These are phyloP conservation scores for Fusarium tuaranense DNA, from an alignment of 2,329 filamentous ascomycete genomes.

Conservation along the genomic window DNA sequence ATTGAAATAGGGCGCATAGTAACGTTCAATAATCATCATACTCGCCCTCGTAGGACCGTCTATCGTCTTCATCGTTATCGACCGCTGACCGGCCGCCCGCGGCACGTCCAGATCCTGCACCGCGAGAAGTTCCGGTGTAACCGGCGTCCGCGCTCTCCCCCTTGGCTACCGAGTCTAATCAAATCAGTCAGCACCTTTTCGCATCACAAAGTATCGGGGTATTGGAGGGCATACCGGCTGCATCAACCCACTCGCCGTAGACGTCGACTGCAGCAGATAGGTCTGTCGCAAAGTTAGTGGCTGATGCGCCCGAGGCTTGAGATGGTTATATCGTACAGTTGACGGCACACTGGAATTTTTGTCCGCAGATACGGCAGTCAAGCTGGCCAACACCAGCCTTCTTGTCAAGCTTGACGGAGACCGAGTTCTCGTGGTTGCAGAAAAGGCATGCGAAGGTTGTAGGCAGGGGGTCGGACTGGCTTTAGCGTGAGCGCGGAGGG, in stretches of 20 bases:
- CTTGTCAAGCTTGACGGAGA: slow-evolving; percentile 92
- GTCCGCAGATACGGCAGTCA: slow-evolving; percentile 92
- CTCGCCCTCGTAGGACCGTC: slow-evolving; percentile 63
- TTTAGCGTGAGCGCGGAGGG: slow-evolving; percentile 26
- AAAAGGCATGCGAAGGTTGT: slow-evolving; percentile 97
- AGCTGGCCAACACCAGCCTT: slow-evolving; percentile 88
- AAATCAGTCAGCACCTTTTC: slow-evolving; percentile 25
- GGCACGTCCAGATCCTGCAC: slow-evolving; percentile 38
- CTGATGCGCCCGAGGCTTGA: slow-evolving; percentile 15
- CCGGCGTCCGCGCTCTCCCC: slow-evolving; percentile 50
- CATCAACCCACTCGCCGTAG: slow-evolving; percentile 98
- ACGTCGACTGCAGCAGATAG: slow-evolving; percentile 93
- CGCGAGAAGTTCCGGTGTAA: slow-evolving; percentile 45
- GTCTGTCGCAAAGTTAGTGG: slow-evolving; percentile 63
- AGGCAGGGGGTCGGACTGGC: slow-evolving; percentile 75
- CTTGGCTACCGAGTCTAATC: slow-evolving; percentile 63
- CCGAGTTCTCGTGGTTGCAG: slow-evolving; percentile 96
- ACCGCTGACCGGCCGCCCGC: slow-evolving; percentile 41
- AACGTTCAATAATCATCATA: slow-evolving; percentile 67
- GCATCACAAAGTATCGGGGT: neutral
- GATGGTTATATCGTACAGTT: slow-evolving; percentile 74
- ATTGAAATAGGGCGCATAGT: slow-evolving; percentile 34
- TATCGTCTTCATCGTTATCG: slow-evolving; percentile 64
- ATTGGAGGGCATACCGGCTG: slow-evolving; percentile 63
- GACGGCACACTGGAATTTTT: slow-evolving; percentile 91